Evolutionary conservation across 345 rosid genomes (phyloP).

Genomic region (Hibiscus tridactylites): DNA sequence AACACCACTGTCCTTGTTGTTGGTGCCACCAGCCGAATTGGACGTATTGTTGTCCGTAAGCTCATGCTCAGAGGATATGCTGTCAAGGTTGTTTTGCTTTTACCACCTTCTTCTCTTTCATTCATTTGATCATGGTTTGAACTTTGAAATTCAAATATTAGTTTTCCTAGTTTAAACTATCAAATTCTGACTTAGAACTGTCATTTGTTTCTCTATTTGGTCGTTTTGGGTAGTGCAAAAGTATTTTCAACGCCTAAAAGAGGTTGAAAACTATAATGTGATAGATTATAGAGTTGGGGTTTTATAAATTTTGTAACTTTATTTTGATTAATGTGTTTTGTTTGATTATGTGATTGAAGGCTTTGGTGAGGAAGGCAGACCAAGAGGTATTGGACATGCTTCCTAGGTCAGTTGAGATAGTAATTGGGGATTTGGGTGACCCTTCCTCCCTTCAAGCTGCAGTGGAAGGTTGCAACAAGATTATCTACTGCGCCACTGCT

Average conservation of each 20-base stretch:
- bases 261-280: background rate
- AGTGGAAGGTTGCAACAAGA: constrained; percentile 76
- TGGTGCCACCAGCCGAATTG: constrained; percentile 88
- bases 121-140: background rate
- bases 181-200: no score
- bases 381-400: constrained; percentile 61
- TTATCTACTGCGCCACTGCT: constrained; percentile 93
- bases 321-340: background rate
- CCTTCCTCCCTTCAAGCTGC: constrained; percentile 59
- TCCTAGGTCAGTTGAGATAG: constrained; percentile 82
- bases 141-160: background rate
- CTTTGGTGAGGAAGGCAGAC: constrained; percentile 67
- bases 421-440: constrained; percentile 85
- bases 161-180: no score
- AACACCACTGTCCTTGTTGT: constrained; percentile 84
- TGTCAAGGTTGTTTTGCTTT: constrained; percentile 48
- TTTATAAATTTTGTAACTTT: background rate
- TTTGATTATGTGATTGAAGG: constrained; percentile 26
- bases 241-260: no score
- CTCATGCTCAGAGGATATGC: constrained; percentile 93
- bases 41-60: constrained; percentile 86
- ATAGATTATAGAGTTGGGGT: background rate
- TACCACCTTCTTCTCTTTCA: background rate
- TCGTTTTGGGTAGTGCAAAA: no score
- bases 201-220: no score